Conservation (phyloP, 2,329 filamentous ascomycete genomes). For the Penicillium psychrosexuale region DNA sequence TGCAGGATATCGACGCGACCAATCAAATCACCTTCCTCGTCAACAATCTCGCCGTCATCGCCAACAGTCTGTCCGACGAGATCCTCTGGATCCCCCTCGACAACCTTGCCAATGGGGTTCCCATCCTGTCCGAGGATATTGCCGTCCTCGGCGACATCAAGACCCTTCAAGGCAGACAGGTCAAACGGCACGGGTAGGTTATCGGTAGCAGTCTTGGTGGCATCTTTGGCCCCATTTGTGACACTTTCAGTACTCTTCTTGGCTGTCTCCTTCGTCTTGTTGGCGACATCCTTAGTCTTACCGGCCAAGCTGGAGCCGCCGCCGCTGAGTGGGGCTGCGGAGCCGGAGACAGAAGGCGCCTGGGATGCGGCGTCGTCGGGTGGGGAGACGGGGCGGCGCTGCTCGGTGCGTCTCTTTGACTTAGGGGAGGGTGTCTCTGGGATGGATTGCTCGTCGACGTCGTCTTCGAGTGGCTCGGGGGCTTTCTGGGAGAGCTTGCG, state of each 20-base stretch:
- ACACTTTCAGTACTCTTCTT: conserved; percentile 11
- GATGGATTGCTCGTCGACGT: conserved; percentile 17
- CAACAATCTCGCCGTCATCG: conserved; percentile 35
- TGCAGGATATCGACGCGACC: conserved; percentile 36
- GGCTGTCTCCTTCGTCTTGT: conserved; percentile 18
- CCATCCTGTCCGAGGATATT: conserved; percentile 38
- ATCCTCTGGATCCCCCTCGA: conserved; percentile 43
- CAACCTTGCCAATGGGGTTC: conserved; percentile 37
- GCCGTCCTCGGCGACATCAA: conserved; percentile 38
- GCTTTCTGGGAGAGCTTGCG: conserved; percentile 25
- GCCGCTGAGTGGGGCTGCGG: conserved; percentile 18
- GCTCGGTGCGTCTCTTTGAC: conserved; percentile 25
- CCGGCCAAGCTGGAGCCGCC: conserved; percentile 14
- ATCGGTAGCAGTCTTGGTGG: background rate
- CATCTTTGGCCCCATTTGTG: background rate
- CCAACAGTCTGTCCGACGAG: conserved; percentile 42
- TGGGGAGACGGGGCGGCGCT: conserved; percentile 23
- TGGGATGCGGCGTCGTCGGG: conserved; percentile 26
- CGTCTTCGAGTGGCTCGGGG: conserved; percentile 20
- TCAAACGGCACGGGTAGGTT: conserved; percentile 27
- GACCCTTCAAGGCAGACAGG: conserved; percentile 40
- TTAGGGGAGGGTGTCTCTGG: conserved; percentile 24
- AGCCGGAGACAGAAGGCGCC: conserved; percentile 24
- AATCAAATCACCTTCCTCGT: conserved; percentile 35
- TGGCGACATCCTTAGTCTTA: conserved; percentile 18